Conservation (phyloP, 2,329 filamentous ascomycete genomes). For the Fusarium sp. region DNA sequence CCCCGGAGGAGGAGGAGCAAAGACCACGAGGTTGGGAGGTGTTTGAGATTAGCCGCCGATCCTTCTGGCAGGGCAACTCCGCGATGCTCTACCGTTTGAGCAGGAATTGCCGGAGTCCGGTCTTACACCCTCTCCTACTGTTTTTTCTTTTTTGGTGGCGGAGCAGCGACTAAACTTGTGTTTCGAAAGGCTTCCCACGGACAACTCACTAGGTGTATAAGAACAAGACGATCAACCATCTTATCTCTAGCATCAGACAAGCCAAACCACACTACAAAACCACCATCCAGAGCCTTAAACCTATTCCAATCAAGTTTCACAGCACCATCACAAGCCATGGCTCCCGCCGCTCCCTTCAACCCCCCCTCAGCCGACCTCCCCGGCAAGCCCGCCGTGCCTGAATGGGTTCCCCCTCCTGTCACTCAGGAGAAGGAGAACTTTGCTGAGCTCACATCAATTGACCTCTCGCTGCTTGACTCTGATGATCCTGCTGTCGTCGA, state of each 20-base stretch:
- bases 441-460: constrained; percentile 60
- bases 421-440: constrained; percentile 62
- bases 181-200: neutral
- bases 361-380: constrained; percentile 56
- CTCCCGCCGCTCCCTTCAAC: constrained; percentile 57
- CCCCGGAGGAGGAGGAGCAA: neutral
- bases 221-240: constrained; percentile 16
- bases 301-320: neutral
- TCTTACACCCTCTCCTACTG: constrained; percentile 9
- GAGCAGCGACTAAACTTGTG: constrained; percentile 7
- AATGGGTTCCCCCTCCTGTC: constrained; percentile 61
- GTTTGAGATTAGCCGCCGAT: neutral
- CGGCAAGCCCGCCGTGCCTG: constrained; percentile 60
- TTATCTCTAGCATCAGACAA: neutral
- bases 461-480: constrained; percentile 61
- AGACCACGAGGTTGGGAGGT: neutral
- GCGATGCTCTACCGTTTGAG: neutral
- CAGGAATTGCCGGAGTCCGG: constrained; percentile 4
- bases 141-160: constrained; percentile 9
- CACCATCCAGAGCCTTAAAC: neutral
- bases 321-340: constrained; percentile 31
- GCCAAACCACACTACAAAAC: neutral
- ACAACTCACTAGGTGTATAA: constrained; percentile 17
- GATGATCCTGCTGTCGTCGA: constrained; percentile 60
- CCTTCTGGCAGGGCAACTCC: neutral